A percentile compares a stretch with the other conserved stretches of the same genome.
These are phyloP conservation scores for Trichoderma lentiforme DNA, from an alignment of 2,329 filamentous ascomycete species.

Conservation along the genomic window DNA sequence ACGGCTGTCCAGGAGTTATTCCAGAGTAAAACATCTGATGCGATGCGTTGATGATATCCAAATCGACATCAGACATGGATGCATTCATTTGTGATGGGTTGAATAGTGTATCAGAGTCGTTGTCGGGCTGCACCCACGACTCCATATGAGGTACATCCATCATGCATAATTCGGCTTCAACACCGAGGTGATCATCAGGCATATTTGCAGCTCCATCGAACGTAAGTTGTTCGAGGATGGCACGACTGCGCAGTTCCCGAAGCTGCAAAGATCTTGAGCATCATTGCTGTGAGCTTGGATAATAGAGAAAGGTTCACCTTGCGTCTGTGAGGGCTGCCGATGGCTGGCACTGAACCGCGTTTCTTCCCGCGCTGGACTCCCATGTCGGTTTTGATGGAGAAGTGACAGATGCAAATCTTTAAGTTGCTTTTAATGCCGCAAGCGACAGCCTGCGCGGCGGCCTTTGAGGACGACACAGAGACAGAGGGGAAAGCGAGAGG, in stretches of 20 bases:
- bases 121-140: not conserved
- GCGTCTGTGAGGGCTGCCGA: not conserved
- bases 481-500: not conserved
- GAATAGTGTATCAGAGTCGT: not conserved
- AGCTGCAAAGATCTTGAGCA: not conserved
- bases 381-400: not conserved
- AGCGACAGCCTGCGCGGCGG: not conserved
- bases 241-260: not conserved
- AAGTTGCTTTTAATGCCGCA: not conserved
- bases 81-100: not conserved
- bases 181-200: too few species aligned
- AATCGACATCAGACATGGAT: not conserved
- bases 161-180: not conserved
- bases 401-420: not conserved
- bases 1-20: not conserved
- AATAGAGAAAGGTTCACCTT: not conserved
- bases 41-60: fast-evolving
- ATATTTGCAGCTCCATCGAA: not conserved
- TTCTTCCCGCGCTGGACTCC: not conserved
- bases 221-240: not conserved
- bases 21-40: not conserved
- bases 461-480: not conserved
- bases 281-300: not conserved
- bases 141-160: not conserved
- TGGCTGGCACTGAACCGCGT: not conserved